Conservation (phyloP, 192 early-diverging fungal species). For the Umbelopsis ramanniana region DNA sequence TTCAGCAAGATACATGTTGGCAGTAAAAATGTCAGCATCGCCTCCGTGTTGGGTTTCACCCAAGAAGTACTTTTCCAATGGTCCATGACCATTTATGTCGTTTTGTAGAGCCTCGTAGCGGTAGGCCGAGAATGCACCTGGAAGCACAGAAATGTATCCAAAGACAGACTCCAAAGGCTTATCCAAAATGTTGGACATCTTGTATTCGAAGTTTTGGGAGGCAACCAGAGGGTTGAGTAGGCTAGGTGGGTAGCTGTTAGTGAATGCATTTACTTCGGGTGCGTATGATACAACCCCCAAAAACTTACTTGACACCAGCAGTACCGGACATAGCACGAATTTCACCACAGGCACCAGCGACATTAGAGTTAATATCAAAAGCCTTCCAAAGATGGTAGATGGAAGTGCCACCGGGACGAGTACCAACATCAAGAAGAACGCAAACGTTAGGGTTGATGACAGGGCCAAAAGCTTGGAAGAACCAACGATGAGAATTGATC, state of each 20-base stretch:
- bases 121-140: constrained; percentile 85
- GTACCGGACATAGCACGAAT: constrained; percentile 65
- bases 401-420: constrained; percentile 69
- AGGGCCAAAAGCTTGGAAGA: constrained; percentile 67
- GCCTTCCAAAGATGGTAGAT: constrained; percentile 84
- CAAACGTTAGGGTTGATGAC: constrained; percentile 61
- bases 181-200: constrained; percentile 77
- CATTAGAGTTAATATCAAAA: constrained; percentile 72
- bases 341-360: constrained; percentile 87
- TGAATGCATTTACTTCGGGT: background rate
- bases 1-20: constrained; percentile 70
- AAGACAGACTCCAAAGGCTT: constrained; percentile 82
- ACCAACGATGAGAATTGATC: constrained; percentile 83
- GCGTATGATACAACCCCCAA: constrained; percentile 22
- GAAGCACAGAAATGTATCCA: constrained; percentile 85
- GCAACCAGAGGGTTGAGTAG: constrained; percentile 78
- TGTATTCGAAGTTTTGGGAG: constrained; percentile 86
- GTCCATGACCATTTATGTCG: constrained; percentile 55
- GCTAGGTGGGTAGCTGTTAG: background rate
- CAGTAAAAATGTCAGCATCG: constrained; percentile 64
- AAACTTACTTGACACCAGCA: constrained; percentile 51
- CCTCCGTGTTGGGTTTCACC: constrained; percentile 71
- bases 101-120: constrained; percentile 72
- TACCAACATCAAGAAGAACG: constrained; percentile 80
- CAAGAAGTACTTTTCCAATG: constrained; percentile 75